Evolutionary conservation across 2,329 filamentous ascomycete genomes (phyloP).

Genomic region (Cladosporium sphaerospermum): DNA sequence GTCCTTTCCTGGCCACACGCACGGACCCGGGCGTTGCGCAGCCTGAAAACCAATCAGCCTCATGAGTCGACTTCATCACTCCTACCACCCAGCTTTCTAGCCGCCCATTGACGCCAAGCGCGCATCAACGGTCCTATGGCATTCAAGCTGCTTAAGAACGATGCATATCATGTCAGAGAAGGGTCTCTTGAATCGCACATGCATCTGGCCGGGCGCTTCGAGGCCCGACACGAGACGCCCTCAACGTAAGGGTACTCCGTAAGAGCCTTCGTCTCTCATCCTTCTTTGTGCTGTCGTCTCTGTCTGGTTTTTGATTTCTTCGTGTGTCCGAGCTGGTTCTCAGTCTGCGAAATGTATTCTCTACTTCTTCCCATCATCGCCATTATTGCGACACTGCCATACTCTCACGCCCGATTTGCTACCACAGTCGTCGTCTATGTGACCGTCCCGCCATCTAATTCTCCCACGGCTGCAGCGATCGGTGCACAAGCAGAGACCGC

Average conservation of each 20-base stretch:
- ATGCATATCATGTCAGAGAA: not conserved
- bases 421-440: conserved; percentile 3
- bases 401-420: not conserved
- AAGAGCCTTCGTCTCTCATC: not conserved
- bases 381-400: not conserved
- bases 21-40: not conserved
- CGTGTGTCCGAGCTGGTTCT: not conserved
- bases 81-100: conserved; percentile 1
- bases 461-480: not conserved
- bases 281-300: not conserved
- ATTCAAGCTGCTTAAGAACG: not conserved
- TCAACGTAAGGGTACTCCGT: too few relatives aligned
- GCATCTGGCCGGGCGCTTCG: conserved; percentile 3
- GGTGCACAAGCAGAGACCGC: not conserved
- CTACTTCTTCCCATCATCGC: not conserved
- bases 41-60: not conserved
- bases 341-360: not conserved
- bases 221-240: not conserved
- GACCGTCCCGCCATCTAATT: not conserved
- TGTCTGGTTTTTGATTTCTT: not conserved
- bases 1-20: not conserved
- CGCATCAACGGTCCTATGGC: not conserved
- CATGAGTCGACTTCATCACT: not conserved
- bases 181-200: not conserved
- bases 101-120: conserved; percentile 9